These are phyloP conservation scores for Citrus australasica DNA, from an alignment of 345 rosid genomes.

Conservation along the genomic window DNA sequence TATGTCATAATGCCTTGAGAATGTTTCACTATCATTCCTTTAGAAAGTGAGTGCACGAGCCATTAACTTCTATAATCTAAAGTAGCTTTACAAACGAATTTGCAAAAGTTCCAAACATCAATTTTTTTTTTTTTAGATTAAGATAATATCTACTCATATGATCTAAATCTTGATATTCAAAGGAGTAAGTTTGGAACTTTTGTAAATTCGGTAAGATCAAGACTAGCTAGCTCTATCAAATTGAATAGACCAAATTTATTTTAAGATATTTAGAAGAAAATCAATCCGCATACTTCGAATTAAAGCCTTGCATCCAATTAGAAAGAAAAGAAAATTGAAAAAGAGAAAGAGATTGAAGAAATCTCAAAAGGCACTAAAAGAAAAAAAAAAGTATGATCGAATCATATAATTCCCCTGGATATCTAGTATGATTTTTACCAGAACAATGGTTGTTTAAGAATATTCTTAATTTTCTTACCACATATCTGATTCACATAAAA, in stretches of 20 bases:
- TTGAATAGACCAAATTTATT: too few relatives aligned
- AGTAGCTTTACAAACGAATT: slow-evolving; percentile 7
- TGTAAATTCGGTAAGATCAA: too few relatives aligned
- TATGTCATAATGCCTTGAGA: neutral
- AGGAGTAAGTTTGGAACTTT: neutral
- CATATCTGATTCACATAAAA: neutral
- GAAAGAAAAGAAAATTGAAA: neutral
- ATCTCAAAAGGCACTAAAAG: neutral
- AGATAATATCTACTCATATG: neutral
- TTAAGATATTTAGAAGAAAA: too few relatives aligned
- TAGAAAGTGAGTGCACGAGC: neutral
- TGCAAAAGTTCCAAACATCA: slow-evolving; percentile 11
- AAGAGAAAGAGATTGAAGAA: neutral
- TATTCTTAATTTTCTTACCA: slow-evolving; percentile 15
- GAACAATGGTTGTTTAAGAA: slow-evolving; percentile 10
- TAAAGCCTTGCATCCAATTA: neutral
- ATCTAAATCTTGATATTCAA: neutral
- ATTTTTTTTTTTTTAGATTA: neutral
- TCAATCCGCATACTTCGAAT: too few relatives aligned
- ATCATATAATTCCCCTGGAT: slow-evolving; percentile 3
- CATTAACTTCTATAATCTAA: neutral
- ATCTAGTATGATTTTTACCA: slow-evolving; percentile 3
- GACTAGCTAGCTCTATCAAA: too few relatives aligned
- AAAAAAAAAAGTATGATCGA: slow-evolving; percentile 7
- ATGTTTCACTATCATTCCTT: neutral